Percentiles rank a stretch among this genome's conserved stretches.
These are phyloP conservation scores for Verbascum thapsus DNA, from an alignment of 257 asterid genomes.

Conservation along the genomic window DNA sequence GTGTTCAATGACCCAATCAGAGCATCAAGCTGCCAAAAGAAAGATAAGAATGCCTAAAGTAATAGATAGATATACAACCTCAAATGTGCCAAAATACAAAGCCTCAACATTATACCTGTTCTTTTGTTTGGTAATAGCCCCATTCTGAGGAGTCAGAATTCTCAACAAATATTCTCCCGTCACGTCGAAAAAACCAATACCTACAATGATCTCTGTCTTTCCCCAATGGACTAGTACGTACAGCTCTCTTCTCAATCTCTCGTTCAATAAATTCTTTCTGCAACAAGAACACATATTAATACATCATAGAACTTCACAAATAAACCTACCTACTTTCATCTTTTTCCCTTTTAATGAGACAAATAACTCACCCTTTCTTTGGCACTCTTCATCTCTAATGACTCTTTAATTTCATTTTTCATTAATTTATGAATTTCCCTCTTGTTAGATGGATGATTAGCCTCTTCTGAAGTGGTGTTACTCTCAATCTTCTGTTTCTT, in stretches of 20 bases:
- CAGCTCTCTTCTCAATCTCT: slow-evolving; percentile 88
- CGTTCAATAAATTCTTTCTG: slow-evolving; percentile 93
- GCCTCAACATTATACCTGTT: slow-evolving; percentile 59
- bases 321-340: slow-evolving; percentile 11
- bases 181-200: slow-evolving; percentile 90
- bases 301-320: slow-evolving; percentile 16
- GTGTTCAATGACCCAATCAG: slow-evolving; percentile 77
- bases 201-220: slow-evolving; percentile 70
- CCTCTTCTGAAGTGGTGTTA: slow-evolving; percentile 40
- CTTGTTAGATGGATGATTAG: slow-evolving; percentile 60
- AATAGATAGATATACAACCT: slow-evolving; percentile 5
- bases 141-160: slow-evolving; percentile 64
- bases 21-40: slow-evolving; percentile 79
- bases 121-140: slow-evolving; percentile 85
- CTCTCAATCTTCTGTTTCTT: slow-evolving; percentile 58
- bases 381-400: slow-evolving; percentile 62
- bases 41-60: slow-evolving; percentile 19
- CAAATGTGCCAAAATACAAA: slow-evolving; percentile 20
- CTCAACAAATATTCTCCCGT: slow-evolving; percentile 86
- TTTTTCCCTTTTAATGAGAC: slow-evolving; percentile 15
- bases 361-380: slow-evolving; percentile 64
- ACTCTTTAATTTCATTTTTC: slow-evolving; percentile 77
- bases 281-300: too few species aligned
- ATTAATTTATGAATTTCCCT: slow-evolving; percentile 74
- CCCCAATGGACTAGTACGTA: slow-evolving; percentile 75